Evolutionary conservation across 306 rosid species (phyloP).

Genomic region (Luffa aegyptiaca): DNA sequence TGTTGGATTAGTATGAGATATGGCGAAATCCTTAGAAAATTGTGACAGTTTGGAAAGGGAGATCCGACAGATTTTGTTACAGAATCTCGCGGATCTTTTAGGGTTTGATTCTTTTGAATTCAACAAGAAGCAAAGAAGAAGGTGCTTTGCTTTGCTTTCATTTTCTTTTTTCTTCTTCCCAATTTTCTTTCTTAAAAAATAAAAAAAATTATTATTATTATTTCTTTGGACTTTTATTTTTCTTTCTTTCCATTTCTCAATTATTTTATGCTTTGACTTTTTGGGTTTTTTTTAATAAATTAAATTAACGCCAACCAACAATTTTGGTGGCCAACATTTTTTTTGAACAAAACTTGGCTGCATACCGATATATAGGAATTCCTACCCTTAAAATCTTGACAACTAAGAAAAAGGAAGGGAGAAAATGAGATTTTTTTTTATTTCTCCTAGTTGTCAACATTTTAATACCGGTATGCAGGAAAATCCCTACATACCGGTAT

Average conservation of each 20-base stretch:
- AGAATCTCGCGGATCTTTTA: slow-evolving; percentile 57
- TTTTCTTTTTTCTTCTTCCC: background rate
- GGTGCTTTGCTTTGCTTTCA: slow-evolving; percentile 1
- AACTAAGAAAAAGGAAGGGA: too few relatives aligned
- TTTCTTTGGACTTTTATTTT: background rate
- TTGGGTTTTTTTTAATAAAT: background rate
- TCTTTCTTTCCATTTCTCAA: background rate
- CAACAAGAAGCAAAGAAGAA: slow-evolving; percentile 40
- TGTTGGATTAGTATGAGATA: background rate
- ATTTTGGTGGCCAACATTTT: too few relatives aligned
- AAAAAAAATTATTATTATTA: too few relatives aligned
- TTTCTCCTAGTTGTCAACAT: too few relatives aligned
- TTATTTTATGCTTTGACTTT: background rate
- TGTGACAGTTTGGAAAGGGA: slow-evolving; percentile 77
- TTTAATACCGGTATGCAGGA: too few relatives aligned
- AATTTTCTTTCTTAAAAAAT: background rate
- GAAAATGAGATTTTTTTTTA: too few relatives aligned
- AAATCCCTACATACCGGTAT: too few relatives aligned
- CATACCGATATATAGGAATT: too few relatives aligned
- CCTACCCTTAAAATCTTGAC: too few relatives aligned
- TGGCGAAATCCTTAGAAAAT: slow-evolving; percentile 36
- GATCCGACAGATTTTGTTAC: slow-evolving; percentile 66
- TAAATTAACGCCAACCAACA: too few relatives aligned
- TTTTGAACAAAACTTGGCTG: too few relatives aligned
- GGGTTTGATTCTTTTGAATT: slow-evolving; percentile 47